Percentiles rank a stretch among this genome's conserved stretches.
These are phyloP conservation scores for Aureobasidium subglaciale DNA, from an alignment of 2,329 filamentous ascomycete genomes.

Conservation along the genomic window DNA sequence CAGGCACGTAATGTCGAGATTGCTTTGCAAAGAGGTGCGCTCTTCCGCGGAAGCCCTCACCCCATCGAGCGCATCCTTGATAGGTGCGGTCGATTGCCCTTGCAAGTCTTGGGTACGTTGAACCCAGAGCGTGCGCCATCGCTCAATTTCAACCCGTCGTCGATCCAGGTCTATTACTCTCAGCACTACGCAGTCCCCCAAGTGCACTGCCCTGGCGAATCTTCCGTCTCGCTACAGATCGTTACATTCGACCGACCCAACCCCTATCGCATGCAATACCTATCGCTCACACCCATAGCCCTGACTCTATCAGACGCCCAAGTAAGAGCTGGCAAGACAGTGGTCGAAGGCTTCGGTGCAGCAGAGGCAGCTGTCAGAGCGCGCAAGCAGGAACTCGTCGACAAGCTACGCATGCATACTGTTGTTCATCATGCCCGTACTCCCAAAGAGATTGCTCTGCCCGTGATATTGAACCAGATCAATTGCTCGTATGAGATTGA, in stretches of 20 bases:
- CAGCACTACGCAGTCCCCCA: constrained; percentile 53
- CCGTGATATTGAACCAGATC: constrained; percentile 81
- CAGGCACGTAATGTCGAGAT: constrained; percentile 76
- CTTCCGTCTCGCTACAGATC: constrained; percentile 70
- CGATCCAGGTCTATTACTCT: constrained; percentile 56
- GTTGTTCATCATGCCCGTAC: constrained; percentile 71
- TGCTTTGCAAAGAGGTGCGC: constrained; percentile 73
- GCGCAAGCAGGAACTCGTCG: constrained; percentile 60
- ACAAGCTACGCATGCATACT: constrained; percentile 83
- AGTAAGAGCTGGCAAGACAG: constrained; percentile 29
- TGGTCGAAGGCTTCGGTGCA: constrained; percentile 54
- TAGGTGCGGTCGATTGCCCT: constrained; percentile 71
- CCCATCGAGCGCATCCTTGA: constrained; percentile 73
- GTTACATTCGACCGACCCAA: constrained; percentile 83
- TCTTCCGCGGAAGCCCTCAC: constrained; percentile 77
- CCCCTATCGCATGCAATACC: constrained; percentile 88
- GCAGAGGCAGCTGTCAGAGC: constrained; percentile 63
- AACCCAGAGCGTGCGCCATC: constrained; percentile 51
- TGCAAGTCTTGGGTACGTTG: constrained; percentile 79
- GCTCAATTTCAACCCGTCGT: constrained; percentile 55
- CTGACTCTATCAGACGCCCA: constrained; percentile 59
- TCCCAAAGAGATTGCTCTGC: constrained; percentile 72
- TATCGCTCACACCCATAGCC: constrained; percentile 83
- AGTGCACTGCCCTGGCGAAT: constrained; percentile 60
- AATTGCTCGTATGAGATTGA: constrained; percentile 94